Conservation (phyloP, 2,329 filamentous ascomycete species). For the Pseudomassariella vexata region DNA sequence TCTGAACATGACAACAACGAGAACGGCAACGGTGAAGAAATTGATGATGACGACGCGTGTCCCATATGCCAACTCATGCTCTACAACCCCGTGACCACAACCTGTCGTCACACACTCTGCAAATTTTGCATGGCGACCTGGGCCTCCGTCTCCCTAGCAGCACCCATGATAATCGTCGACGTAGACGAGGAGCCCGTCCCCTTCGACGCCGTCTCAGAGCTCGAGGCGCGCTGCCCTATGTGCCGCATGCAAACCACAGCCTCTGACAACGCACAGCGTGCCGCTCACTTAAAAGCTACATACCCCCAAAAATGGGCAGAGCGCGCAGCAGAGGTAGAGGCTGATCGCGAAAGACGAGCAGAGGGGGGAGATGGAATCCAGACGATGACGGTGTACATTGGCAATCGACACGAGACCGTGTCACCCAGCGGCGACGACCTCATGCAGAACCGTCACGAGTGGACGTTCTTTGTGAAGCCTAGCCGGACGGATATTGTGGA, state of each 20-base stretch:
- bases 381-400: conserved; percentile 35
- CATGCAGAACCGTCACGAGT: conserved; percentile 32
- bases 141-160: conserved; percentile 32
- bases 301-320: conserved; percentile 30
- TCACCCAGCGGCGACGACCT: conserved; percentile 11
- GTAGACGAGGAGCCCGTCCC: conserved; percentile 26
- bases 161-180: conserved; percentile 30
- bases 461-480: conserved; percentile 38
- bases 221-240: conserved; percentile 38
- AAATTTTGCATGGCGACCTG: conserved; percentile 38
- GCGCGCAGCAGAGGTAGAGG: conserved; percentile 26
- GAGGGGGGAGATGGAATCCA: conserved; percentile 23
- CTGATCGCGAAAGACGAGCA: conserved; percentile 15
- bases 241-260: conserved; percentile 34
- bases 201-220: conserved; percentile 13
- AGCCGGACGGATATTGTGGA: conserved; percentile 36
- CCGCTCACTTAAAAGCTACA: conserved; percentile 19
- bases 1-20: no score
- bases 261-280: conserved; percentile 17
- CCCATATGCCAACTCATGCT: conserved; percentile 38
- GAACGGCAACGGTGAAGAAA: background rate
- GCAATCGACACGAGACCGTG: conserved; percentile 31
- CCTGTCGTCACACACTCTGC: conserved; percentile 36
- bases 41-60: conserved; percentile 34
- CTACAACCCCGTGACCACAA: conserved; percentile 32